These are phyloP conservation scores for Przewalskia tangutica DNA, from an alignment of 257 asterid genomes.

Conservation along the genomic window DNA sequence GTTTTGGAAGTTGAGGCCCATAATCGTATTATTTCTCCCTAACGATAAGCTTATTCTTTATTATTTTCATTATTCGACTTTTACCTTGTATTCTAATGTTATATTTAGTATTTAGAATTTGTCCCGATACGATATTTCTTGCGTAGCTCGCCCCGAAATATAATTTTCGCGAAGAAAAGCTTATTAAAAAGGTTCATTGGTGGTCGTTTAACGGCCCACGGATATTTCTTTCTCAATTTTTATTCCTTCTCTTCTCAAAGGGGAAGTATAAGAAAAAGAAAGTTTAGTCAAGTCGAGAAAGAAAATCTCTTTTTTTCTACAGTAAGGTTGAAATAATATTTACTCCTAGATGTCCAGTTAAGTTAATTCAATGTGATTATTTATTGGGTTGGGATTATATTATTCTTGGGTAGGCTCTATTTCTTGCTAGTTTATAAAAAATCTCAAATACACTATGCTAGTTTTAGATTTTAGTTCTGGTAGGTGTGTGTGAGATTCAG, in stretches of 20 bases:
- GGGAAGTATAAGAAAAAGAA: no score
- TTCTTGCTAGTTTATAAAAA: background rate
- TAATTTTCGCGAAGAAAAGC: no score
- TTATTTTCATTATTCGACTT: background rate
- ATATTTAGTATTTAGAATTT: background rate
- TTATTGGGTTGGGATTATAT: background rate
- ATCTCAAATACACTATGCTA: no score
- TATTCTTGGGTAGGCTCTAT: background rate
- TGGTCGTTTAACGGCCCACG: no score
- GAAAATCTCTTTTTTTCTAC: no score
- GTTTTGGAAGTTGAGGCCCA: background rate
- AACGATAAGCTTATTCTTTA: background rate
- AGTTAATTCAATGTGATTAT: background rate
- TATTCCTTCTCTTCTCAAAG: no score
- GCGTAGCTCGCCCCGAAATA: background rate
- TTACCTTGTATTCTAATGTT: background rate
- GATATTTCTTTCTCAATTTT: no score
- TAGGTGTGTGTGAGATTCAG: no score
- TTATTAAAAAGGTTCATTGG: no score
- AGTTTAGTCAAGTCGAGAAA: no score
- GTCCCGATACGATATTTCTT: background rate
- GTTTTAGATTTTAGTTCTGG: no score
- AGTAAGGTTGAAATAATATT: no score
- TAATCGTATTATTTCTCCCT: background rate
- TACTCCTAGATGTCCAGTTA: background rate